A percentile compares a stretch with the other conserved stretches of the same genome.
These are phyloP conservation scores for Aspergillus steynii DNA, from an alignment of 495 filamentous ascomycete genomes.

Conservation along the genomic window DNA sequence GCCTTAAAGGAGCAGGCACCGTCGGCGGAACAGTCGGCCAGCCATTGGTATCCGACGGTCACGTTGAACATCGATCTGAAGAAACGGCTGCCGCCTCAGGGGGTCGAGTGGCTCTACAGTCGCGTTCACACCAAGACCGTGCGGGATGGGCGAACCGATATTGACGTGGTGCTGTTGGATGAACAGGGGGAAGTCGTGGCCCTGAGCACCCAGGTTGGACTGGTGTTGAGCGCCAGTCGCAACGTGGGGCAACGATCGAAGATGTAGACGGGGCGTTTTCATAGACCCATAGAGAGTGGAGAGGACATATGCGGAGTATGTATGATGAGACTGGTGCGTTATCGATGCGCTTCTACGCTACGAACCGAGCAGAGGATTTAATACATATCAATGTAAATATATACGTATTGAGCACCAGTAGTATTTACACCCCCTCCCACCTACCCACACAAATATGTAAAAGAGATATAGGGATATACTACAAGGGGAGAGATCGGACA, in stretches of 20 bases:
- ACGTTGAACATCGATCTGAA: constrained; percentile 69
- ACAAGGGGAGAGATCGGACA: not conserved
- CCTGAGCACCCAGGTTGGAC: constrained; percentile 60
- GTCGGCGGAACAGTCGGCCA: constrained; percentile 24
- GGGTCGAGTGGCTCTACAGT: constrained; percentile 66
- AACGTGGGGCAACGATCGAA: constrained; percentile 47
- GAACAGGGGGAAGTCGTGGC: constrained; percentile 58
- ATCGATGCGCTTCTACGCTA: too few species aligned
- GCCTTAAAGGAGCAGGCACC: constrained; percentile 16
- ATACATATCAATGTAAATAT: too few species aligned
- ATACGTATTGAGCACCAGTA: too few species aligned
- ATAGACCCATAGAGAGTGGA: constrained; percentile 9
- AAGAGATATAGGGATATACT: not conserved
- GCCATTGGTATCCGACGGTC: constrained; percentile 79
- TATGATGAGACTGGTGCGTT: not conserved
- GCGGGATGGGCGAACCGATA: constrained; percentile 62
- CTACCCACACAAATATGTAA: too few species aligned
- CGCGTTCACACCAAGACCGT: constrained; percentile 59
- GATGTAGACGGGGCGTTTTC: constrained; percentile 29
- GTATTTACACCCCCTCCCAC: too few species aligned
- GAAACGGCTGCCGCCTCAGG: constrained; percentile 55
- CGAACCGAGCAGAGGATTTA: too few species aligned
- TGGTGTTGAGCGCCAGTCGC: constrained; percentile 56
- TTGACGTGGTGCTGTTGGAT: constrained; percentile 64
- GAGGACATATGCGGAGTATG: constrained; percentile 14